Percentiles rank a stretch among this genome's conserved stretches.
phyloP scores from a whole-genome alignment of 1,284 basidiomycete species.

The Pseudozyma thailandica region DNA sequence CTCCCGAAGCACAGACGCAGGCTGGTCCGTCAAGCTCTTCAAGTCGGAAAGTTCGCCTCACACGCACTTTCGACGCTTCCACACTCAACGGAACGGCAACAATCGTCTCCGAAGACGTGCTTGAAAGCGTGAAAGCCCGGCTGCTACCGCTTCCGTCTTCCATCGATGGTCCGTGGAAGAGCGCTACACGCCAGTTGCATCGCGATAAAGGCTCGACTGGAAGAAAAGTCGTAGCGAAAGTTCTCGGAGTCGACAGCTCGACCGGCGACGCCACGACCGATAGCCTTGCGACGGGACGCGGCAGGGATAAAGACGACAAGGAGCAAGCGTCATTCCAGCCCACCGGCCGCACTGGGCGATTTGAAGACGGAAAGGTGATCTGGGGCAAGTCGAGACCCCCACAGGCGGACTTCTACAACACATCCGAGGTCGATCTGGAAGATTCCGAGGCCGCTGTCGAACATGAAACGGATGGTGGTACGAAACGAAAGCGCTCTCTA shows the following conservation, averaged over 20 bases:
- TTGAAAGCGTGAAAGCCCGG: constrained; percentile 18
- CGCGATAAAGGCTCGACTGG: constrained; percentile 4
- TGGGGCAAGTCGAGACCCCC: constrained; percentile 38
- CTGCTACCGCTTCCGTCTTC: constrained; percentile 22
- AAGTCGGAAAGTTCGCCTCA: constrained; percentile 1
- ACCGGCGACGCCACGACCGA: constrained; percentile 22
- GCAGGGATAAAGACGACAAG: neutral
- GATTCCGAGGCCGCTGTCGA: constrained; percentile 1
- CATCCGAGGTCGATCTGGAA: constrained; percentile 5
- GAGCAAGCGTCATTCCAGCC: constrained; percentile 1
- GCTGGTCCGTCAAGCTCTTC: too few relatives aligned
- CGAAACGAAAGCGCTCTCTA: constrained; percentile 8
- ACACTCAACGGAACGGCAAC: neutral
- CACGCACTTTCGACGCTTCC: constrained; percentile 4
- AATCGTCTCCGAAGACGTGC: constrained; percentile 18
- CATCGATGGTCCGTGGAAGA: constrained; percentile 14
- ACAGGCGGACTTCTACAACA: neutral
- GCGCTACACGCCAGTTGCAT: constrained; percentile 21
- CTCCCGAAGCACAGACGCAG: neutral
- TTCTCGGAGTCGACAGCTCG: constrained; percentile 19
- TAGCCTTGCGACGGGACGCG: constrained; percentile 27
- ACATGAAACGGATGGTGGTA: neutral
- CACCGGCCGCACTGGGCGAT: constrained; percentile 3
- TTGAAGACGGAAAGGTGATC: constrained; percentile 20
- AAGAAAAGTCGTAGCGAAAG: constrained; percentile 21